Percentiles rank a stretch among this genome's conserved stretches.
These are phyloP conservation scores for Plasmopara muralis DNA, from an alignment of 352 stramenopile species.

Conservation along the genomic window DNA sequence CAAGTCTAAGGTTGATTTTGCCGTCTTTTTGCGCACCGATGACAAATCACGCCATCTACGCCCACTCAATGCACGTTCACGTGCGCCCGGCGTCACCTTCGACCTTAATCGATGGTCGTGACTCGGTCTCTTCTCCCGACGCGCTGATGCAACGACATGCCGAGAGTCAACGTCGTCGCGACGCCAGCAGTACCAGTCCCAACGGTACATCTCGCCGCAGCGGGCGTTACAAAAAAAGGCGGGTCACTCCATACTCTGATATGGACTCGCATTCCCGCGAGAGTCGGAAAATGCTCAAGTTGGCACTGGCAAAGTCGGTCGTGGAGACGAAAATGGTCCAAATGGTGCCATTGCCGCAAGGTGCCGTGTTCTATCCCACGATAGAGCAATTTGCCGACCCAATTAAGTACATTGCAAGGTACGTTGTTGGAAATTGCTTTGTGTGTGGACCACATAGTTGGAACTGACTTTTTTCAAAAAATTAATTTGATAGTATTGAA, in stretches of 20 bases:
- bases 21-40: slow-evolving; percentile 12
- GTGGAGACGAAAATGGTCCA: slow-evolving; percentile 44
- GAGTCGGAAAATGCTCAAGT: slow-evolving; percentile 51
- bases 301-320: slow-evolving; percentile 44
- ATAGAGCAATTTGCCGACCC: slow-evolving; percentile 83
- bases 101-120: slow-evolving; percentile 3
- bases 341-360: slow-evolving; percentile 25
- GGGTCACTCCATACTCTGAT: slow-evolving; percentile 14
- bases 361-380: slow-evolving; percentile 72
- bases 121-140: slow-evolving; percentile 12
- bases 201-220: slow-evolving; percentile 28
- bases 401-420: slow-evolving; percentile 84
- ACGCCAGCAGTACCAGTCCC: slow-evolving; percentile 16
- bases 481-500: slow-evolving; percentile 39
- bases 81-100: neutral
- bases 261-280: slow-evolving; percentile 23
- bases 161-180: slow-evolving; percentile 16
- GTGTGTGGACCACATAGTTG: neutral
- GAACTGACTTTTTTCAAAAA: slow-evolving; percentile 5
- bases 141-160: slow-evolving; percentile 16
- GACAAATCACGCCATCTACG: slow-evolving; percentile 5
- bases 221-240: slow-evolving; percentile 34
- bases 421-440: slow-evolving; percentile 4
- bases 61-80: neutral
- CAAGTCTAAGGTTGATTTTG: slow-evolving; percentile 1